A percentile compares a stretch with the other conserved stretches of the same genome.
Conservation (phyloP, 2,329 filamentous ascomycete genomes). For the Reticulascus tulasneorum region DNA sequence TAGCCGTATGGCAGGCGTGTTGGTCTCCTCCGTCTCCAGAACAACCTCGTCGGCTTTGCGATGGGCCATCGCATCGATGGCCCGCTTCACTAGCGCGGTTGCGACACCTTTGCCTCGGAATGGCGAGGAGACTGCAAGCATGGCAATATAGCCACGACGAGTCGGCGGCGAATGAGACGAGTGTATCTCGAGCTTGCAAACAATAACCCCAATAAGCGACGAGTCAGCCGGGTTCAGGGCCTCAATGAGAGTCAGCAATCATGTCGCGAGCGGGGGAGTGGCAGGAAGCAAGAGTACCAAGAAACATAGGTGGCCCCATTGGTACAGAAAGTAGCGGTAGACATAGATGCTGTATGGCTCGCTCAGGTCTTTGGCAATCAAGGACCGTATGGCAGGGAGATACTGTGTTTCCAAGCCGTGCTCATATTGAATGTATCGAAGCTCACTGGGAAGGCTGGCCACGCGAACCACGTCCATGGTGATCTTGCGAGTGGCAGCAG, state of each 20-base stretch:
- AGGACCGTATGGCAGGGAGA: constrained; percentile 79
- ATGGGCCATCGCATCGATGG: constrained; percentile 85
- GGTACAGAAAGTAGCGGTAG: constrained; percentile 94
- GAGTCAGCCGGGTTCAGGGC: constrained; percentile 56
- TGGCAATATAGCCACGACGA: constrained; percentile 91
- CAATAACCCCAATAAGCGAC: constrained; percentile 79
- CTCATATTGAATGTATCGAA: constrained; percentile 60
- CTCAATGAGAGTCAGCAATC: constrained; percentile 28
- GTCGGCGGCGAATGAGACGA: constrained; percentile 71
- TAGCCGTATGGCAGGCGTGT: constrained; percentile 81
- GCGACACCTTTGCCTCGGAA: constrained; percentile 84
- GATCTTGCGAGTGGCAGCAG: too few relatives aligned
- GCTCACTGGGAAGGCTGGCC: constrained; percentile 37
- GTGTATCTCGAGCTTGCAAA: constrained; percentile 92
- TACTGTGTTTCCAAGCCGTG: constrained; percentile 59
- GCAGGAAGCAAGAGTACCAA: constrained; percentile 56
- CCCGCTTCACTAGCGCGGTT: constrained; percentile 80
- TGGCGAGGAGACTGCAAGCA: constrained; percentile 84
- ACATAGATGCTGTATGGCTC: constrained; percentile 99
- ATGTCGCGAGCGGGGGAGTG: background rate
- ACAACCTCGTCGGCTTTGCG: constrained; percentile 89
- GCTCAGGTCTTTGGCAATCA: constrained; percentile 94
- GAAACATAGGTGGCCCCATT: constrained; percentile 97
- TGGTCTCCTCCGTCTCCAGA: constrained; percentile 92
- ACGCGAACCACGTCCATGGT: constrained; percentile 30